phyloP scores from a whole-genome alignment of 208 protist genomes.

The Angomonas deanei region DNA sequence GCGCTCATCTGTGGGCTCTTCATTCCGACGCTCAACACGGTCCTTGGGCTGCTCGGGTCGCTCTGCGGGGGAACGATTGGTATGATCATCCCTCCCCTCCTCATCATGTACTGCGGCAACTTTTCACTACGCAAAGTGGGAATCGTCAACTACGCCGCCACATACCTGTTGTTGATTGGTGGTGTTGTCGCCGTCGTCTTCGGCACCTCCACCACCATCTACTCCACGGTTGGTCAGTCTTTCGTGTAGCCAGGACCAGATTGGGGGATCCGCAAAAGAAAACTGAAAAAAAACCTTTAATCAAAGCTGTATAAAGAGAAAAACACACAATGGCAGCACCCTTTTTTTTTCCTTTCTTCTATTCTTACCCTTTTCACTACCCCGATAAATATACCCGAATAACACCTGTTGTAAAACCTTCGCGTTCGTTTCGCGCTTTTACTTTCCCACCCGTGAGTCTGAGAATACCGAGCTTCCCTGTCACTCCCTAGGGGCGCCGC shows the following conservation, averaged over 20 bases:
- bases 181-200: slow-evolving; percentile 36
- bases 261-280: too few relatives aligned
- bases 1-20: slow-evolving; percentile 29
- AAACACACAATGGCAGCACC: neutral
- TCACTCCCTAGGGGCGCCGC: too few relatives aligned
- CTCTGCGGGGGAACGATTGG: slow-evolving; percentile 54
- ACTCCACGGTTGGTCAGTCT: slow-evolving; percentile 16
- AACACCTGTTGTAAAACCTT: too few relatives aligned
- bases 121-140: slow-evolving; percentile 26
- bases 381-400: too few relatives aligned
- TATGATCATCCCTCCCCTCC: slow-evolving; percentile 50
- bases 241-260: too few relatives aligned
- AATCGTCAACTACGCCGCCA: slow-evolving; percentile 32
- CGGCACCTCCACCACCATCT: slow-evolving; percentile 33
- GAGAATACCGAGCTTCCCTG: too few relatives aligned
- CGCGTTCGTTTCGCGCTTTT: too few relatives aligned
- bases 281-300: neutral
- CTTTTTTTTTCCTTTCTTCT: neutral
- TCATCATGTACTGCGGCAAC: slow-evolving; percentile 57
- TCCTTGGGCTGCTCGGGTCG: slow-evolving; percentile 38
- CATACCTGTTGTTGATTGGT: slow-evolving; percentile 38
- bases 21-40: slow-evolving; percentile 32
- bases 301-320: neutral
- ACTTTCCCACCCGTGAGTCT: too few relatives aligned
- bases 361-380: too few relatives aligned